phyloP scores from a whole-genome alignment of 139 green algal species.

The Chlorella sp. region DNA sequence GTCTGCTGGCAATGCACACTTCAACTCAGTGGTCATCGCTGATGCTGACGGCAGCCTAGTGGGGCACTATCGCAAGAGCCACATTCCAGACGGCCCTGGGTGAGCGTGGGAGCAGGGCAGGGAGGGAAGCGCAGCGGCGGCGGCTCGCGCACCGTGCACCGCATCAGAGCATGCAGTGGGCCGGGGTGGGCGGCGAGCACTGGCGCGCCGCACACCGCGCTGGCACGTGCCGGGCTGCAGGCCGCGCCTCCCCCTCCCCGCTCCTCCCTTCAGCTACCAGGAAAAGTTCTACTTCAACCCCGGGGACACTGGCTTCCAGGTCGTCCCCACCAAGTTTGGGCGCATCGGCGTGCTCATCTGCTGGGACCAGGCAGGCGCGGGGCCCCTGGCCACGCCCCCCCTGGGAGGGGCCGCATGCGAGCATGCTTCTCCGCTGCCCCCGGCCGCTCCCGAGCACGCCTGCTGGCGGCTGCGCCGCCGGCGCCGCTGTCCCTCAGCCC shows the following conservation, averaged over 20 bases:
- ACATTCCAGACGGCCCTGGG: slow-evolving; percentile 76
- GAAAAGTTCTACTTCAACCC: slow-evolving; percentile 84
- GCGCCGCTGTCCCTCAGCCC: neutral
- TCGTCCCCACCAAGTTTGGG: slow-evolving; percentile 59
- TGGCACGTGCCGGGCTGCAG: no score
- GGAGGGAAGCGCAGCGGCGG: no score
- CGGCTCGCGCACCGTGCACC: no score
- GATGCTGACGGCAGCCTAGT: slow-evolving; percentile 63
- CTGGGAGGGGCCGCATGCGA: no score
- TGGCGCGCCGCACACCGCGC: no score
- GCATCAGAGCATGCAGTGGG: no score
- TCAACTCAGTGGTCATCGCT: slow-evolving; percentile 70
- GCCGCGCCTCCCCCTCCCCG: neutral
- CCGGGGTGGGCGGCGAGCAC: no score
- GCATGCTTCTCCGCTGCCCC: neutral
- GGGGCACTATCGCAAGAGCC: slow-evolving; percentile 71
- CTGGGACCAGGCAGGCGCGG: slow-evolving; percentile 54
- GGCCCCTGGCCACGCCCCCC: no score
- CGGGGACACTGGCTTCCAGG: slow-evolving; percentile 75
- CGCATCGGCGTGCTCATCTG: slow-evolving; percentile 67
- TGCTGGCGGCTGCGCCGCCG: no score
- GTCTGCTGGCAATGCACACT: slow-evolving; percentile 54
- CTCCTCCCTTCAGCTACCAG: slow-evolving; percentile 27
- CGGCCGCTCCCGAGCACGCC: neutral
- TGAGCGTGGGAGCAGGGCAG: no score